Evolutionary conservation across 1,139 yeast genomes (phyloP).

Genomic region (Neolecta irregularis): DNA sequence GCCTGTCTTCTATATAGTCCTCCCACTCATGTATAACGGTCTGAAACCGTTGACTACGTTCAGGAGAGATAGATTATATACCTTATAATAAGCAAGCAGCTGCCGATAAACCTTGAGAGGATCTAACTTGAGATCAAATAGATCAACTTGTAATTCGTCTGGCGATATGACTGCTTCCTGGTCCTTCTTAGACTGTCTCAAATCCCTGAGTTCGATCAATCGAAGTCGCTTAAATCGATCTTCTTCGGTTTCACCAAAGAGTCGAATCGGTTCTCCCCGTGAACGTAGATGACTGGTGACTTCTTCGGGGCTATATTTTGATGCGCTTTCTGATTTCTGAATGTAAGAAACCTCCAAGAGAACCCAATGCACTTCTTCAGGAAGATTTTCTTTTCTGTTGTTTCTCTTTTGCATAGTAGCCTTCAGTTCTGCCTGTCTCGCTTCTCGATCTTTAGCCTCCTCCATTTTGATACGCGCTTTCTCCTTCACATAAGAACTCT

Average conservation of each 20-base stretch:
- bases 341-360: not conserved
- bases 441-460: constrained; percentile 12
- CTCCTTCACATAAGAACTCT: constrained; percentile 10
- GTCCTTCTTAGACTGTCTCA: constrained; percentile 35
- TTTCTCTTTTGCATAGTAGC: constrained; percentile 8
- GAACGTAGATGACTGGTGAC: constrained; percentile 33
- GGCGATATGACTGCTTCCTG: constrained; percentile 12
- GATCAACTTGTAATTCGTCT: not conserved
- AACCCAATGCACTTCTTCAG: not conserved
- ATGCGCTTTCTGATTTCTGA: not conserved
- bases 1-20: constrained; percentile 14
- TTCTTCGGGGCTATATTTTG: constrained; percentile 30
- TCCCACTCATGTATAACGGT: constrained; percentile 36
- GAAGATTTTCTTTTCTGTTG: constrained; percentile 4
- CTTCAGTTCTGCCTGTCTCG: constrained; percentile 9
- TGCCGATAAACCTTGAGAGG: constrained; percentile 28
- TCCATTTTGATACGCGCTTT: constrained; percentile 13
- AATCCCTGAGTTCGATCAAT: constrained; percentile 12
- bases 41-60: constrained; percentile 33
- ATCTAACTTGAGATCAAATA: constrained; percentile 22
- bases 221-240: constrained; percentile 18
- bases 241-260: constrained; percentile 33
- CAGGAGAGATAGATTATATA: not conserved
- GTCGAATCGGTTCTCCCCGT: constrained; percentile 29
- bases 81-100: constrained; percentile 16